A percentile compares a stretch with the other conserved stretches of the same genome.
Evolutionary conservation across 2,329 filamentous ascomycete species (phyloP).

Genomic region (Aciculosporium take): DNA sequence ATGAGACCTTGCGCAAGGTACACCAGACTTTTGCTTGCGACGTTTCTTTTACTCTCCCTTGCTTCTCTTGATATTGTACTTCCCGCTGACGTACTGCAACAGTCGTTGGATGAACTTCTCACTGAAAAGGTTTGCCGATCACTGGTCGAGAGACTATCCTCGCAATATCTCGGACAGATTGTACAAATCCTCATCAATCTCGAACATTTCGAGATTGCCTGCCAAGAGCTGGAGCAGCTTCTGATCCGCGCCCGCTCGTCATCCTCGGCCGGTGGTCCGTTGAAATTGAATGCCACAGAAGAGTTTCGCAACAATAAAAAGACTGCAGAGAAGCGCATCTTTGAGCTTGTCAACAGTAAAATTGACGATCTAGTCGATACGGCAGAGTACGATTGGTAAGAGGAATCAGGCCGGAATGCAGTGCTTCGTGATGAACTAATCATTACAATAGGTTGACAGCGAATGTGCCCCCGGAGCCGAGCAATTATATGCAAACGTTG

Average conservation of each 20-base stretch:
- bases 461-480: slow-evolving; percentile 55
- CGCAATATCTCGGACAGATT: slow-evolving; percentile 92
- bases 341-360: slow-evolving; percentile 96
- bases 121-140: slow-evolving; percentile 84
- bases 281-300: slow-evolving; percentile 69
- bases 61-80: neutral
- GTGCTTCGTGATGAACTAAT: neutral
- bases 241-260: slow-evolving; percentile 75
- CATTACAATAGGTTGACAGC: slow-evolving; percentile 29
- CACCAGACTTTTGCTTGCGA: slow-evolving; percentile 5
- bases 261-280: slow-evolving; percentile 63
- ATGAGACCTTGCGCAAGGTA: slow-evolving; percentile 74
- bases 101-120: slow-evolving; percentile 90
- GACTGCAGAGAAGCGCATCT: slow-evolving; percentile 91
- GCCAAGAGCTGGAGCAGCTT: slow-evolving; percentile 73
- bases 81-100: neutral
- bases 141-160: slow-evolving; percentile 73
- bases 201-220: slow-evolving; percentile 91
- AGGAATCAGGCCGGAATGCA: slow-evolving; percentile 9
- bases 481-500: slow-evolving; percentile 88
- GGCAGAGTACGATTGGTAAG: slow-evolving; percentile 84
- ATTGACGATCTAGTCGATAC: slow-evolving; percentile 96
- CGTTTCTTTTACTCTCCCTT: neutral
- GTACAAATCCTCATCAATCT: slow-evolving; percentile 97
- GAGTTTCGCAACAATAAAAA: slow-evolving; percentile 86